phyloP scores from a whole-genome alignment of 2,329 filamentous ascomycete species.

The Ceratocystis harringtonii region DNA sequence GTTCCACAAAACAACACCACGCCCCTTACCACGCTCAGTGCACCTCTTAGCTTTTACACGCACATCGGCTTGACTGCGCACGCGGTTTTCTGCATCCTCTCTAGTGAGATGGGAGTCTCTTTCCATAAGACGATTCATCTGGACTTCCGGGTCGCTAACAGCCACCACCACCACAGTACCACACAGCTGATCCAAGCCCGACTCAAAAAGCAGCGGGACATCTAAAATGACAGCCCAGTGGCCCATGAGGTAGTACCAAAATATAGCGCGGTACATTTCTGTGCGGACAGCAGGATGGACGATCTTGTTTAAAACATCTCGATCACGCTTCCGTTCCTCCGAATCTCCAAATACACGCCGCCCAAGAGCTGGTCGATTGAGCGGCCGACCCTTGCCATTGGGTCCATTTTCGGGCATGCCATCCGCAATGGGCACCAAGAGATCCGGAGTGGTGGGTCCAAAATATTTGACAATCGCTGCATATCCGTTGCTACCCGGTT shows the following conservation, averaged over 20 bases:
- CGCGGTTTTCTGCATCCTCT: constrained; percentile 79
- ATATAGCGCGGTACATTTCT: constrained; percentile 63
- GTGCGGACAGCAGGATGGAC: constrained; percentile 79
- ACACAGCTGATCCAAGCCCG: constrained; percentile 69
- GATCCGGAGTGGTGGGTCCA: constrained; percentile 64
- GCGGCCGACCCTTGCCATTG: constrained; percentile 49
- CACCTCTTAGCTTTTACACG: constrained; percentile 66
- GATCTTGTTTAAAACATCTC: constrained; percentile 69
- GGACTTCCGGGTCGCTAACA: constrained; percentile 61
- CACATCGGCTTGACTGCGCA: constrained; percentile 76
- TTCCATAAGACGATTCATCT: constrained; percentile 63
- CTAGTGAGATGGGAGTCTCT: constrained; percentile 62
- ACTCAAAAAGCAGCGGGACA: constrained; percentile 83
- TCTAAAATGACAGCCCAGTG: constrained; percentile 85
- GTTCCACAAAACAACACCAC: constrained; percentile 81
- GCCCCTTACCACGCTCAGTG: constrained; percentile 45
- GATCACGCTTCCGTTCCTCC: constrained; percentile 53
- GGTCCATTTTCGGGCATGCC: constrained; percentile 39
- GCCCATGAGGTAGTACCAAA: constrained; percentile 59
- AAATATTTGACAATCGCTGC: constrained; percentile 70
- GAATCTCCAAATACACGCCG: constrained; percentile 71
- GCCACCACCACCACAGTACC: constrained; percentile 77
- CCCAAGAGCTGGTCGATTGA: constrained; percentile 79
- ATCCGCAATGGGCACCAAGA: constrained; percentile 49
- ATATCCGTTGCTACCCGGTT: constrained; percentile 79